A percentile compares a stretch with the other conserved stretches of the same genome.
These are phyloP conservation scores for Peronospora belbahrii DNA, from an alignment of 352 stramenopile species.

Conservation along the genomic window DNA sequence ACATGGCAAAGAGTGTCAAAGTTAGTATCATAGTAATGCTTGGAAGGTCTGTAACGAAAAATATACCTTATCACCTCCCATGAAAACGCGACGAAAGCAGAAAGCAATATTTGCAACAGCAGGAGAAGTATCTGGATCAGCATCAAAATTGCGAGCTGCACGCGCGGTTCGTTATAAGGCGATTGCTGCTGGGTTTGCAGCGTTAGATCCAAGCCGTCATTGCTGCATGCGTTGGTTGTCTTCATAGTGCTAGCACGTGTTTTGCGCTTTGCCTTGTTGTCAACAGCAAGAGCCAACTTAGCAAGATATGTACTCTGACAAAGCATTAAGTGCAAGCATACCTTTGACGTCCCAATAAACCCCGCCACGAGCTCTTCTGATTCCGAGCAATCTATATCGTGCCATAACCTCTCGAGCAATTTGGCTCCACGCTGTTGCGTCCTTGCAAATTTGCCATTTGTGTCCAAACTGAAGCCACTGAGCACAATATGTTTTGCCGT, in stretches of 20 bases:
- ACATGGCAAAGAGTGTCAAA: not conserved
- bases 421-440: slow-evolving; percentile 10
- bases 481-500: slow-evolving; percentile 21
- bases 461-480: slow-evolving; percentile 8
- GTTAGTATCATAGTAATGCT: not conserved
- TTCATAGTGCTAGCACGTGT: not conserved
- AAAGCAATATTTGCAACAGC: slow-evolving; percentile 20
- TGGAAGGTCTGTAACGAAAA: not conserved
- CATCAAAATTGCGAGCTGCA: slow-evolving; percentile 27
- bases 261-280: slow-evolving; percentile 23
- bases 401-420: slow-evolving; percentile 18
- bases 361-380: slow-evolving; percentile 13
- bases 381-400: slow-evolving; percentile 19
- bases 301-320: not conserved
- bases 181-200: slow-evolving; percentile 1
- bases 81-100: slow-evolving; percentile 20
- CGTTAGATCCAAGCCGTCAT: not conserved
- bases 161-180: slow-evolving; percentile 6
- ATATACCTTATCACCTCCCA: slow-evolving; percentile 41
- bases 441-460: slow-evolving; percentile 9
- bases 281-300: slow-evolving; percentile 1
- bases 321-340: slow-evolving; percentile 2
- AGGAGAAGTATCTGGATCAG: slow-evolving; percentile 29
- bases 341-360: slow-evolving; percentile 8
- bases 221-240: not conserved